Conservation (phyloP, 2,329 filamentous ascomycete genomes). For the Ophiostoma australiae region DNA sequence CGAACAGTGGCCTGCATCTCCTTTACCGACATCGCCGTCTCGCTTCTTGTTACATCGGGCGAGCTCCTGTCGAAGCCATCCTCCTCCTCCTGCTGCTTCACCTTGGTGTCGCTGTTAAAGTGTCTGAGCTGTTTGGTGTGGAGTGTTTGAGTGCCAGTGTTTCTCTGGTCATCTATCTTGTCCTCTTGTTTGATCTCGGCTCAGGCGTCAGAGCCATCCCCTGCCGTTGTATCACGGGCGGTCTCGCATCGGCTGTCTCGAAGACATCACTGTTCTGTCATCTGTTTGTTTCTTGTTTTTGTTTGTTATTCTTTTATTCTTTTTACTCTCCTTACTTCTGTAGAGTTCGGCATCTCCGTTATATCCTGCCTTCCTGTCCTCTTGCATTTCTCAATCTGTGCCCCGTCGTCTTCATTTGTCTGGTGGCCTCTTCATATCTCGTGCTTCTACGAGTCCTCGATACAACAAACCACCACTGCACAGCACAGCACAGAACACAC, state of each 20-base stretch:
- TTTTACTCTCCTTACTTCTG: background rate
- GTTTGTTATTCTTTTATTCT: background rate
- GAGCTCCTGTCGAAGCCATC: background rate
- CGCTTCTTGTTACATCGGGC: constrained; percentile 12
- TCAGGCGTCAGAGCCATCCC: background rate
- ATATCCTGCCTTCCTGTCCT: background rate
- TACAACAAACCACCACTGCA: background rate
- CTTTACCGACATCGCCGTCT: background rate
- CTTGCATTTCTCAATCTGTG: background rate
- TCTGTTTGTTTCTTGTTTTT: background rate
- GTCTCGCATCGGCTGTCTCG: constrained; percentile 10
- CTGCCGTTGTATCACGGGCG: constrained; percentile 1
- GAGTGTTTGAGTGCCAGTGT: background rate
- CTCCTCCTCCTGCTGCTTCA: background rate
- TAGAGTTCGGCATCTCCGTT: background rate
- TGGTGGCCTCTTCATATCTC: background rate
- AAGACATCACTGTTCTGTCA: background rate
- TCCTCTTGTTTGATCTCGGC: background rate
- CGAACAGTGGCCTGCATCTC: background rate
- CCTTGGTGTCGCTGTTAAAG: background rate
- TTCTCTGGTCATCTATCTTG: background rate
- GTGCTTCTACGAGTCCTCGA: background rate
- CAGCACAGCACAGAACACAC: background rate
- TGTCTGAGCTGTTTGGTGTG: background rate
- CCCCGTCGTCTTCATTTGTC: background rate